Base-by-base conservation (phyloP, 2,329 filamentous ascomycete species). In the Dothidotthia symphoricarpi region DNA sequence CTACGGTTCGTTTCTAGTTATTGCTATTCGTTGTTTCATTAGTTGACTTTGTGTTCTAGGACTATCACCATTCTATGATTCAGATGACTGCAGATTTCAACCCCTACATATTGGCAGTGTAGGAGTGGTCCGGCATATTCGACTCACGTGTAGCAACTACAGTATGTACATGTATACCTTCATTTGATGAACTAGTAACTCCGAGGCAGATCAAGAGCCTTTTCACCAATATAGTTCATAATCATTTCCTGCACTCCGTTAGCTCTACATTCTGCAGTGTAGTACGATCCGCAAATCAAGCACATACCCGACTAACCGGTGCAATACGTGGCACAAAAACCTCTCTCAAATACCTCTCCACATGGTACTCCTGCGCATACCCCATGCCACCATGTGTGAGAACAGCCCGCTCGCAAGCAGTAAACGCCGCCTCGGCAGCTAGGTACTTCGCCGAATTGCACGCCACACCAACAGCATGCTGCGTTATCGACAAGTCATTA, bases 161-260 rank as follows among this genome's bases (percentile, higher is more conserved):
- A n/a, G n/a, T n/a, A n/a, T n/a, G n/a, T n/a, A n/a, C n/a, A 22
- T 22, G 5, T 22, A 22, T 9, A 22, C 19, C 5, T 9, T 22
- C 9, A 5, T 22, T 22, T 22, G 19, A 5, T 9, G 5, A 9
- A 22, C 45, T 36, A 86, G 49, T 87, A 88, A 55, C 82, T 87
- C 41, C 80, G 71, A 1, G 84, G 85, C 16, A 88, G 53, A 3
- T 74, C 68, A n/a, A 88, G 63, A 0, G 79, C 83, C 67, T 79
- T 85, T 60, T 87, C 83, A 3, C 76, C 74, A 10, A 88, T 76
- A 59, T 81, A 87, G 49, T 87, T 88, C 70, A 86, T 69, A 35
- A 88, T 85, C 85, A 88, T 88, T 68, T 88, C 85, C 19, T 22
- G 9, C 19, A 22, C 5, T 22, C 19, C 9, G 9, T 22, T 22